Conservation (phyloP, 192 early-diverging fungal species). For the Mortierella hygrophila region DNA sequence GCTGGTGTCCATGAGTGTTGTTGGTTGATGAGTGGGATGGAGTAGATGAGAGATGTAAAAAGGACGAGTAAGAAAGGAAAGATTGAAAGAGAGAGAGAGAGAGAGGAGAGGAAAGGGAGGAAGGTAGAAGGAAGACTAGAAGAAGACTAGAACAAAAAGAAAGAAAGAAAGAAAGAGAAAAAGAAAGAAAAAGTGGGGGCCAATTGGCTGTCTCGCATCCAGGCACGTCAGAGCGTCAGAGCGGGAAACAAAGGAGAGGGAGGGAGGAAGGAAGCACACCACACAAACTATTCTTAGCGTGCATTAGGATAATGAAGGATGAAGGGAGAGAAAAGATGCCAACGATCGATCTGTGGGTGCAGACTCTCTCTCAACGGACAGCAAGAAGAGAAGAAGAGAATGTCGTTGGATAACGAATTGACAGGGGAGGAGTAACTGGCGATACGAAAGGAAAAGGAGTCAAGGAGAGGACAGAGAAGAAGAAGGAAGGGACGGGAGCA, state of each 20-base stretch:
- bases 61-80: background rate
- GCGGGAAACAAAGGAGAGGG: background rate
- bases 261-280: background rate
- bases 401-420: background rate
- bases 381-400: background rate
- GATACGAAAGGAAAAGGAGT: background rate
- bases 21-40: background rate
- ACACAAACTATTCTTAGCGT: slow-evolving; percentile 3
- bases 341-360: too few species aligned
- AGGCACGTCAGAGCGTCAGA: background rate
- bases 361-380: background rate
- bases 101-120: background rate
- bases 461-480: background rate
- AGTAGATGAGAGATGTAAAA: background rate
- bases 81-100: background rate
- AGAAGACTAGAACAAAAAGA: background rate
- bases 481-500: background rate
- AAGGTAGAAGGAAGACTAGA: background rate
- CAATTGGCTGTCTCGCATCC: background rate
- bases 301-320: too few species aligned
- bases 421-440: too few species aligned
- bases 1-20: background rate
- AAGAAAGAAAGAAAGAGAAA: background rate
- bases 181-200: background rate
- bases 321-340: background rate